Evolutionary conservation across 768 basidiomycete genomes (phyloP), one percentile per base, ranked within the genome.

Genomic region (Amanita exitialis): DNA sequence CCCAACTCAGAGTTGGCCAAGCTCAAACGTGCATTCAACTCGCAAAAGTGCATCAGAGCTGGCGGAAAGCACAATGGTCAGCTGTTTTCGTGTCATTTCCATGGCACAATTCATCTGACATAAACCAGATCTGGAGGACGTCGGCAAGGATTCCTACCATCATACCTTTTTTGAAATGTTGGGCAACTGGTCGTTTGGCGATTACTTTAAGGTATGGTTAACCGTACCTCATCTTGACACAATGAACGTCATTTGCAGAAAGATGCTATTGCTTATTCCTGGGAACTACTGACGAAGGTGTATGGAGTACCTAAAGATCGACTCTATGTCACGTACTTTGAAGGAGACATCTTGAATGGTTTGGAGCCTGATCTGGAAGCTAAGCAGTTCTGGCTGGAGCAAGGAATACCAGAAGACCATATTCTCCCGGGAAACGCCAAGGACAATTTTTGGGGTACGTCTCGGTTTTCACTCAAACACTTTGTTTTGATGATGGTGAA

Each of bases 81-180:
- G 56, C 52, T 23, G 21, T 43, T 16, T 25, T 8, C n/a, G 27
- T 2, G 6, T 3, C 13, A 51, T 25, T 34, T 28, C 28, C 30
- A 34, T 46, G 35, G 46, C 25, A 15, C 25, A 15, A 20, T 16
- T 7, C 27, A 25, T 38, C 38, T 44, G 6, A 44, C n/a, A 15
- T 10, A 8, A 8, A 13, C 30, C 42, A 98, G 96, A 99, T 68
- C 77, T 99, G 52, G 96, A 99, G 64, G 96, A 99, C 68, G 96
- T 99, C 52, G 96, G 96, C 35, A 95, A 93, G 68, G 96, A 97
- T 64, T 94, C 92, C 2, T 97, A 97, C 66, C 95, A 97, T 61
- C 89, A 95, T 62, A 96, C 91, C 1, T 94, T 95, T 71, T 99
- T 99, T 62, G 96, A 99, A 70, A 99, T 99, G 96, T 70, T 99